phyloP scores from a whole-genome alignment of 495 filamentous ascomycete genomes.

The Xeromyces bisporus region DNA sequence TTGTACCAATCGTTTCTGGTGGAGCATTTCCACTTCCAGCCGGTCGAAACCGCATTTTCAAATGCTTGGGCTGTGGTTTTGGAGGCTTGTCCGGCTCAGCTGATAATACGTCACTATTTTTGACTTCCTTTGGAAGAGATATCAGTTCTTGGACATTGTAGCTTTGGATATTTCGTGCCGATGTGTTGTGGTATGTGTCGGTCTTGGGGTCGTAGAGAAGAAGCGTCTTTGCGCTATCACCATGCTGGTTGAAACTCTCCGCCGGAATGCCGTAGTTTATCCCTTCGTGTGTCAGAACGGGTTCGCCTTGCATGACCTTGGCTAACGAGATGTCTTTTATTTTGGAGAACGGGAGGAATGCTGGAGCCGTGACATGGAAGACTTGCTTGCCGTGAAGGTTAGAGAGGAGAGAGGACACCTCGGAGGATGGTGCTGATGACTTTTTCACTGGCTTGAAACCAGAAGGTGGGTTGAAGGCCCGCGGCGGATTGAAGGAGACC shows the following conservation, averaged over 20 bases:
- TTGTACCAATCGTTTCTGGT: conserved; percentile 31
- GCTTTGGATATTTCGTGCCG: conserved; percentile 18
- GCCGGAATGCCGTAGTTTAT: conserved; percentile 29
- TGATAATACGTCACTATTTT: conserved; percentile 16
- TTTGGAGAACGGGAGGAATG: conserved; percentile 26
- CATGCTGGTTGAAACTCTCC: conserved; percentile 21
- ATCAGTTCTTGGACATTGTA: conserved; percentile 32
- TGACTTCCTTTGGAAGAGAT: conserved; percentile 16
- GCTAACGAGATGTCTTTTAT: conserved; percentile 26
- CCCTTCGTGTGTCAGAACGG: conserved; percentile 23
- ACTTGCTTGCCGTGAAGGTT: conserved; percentile 28
- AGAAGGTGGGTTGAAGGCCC: conserved; percentile 23
- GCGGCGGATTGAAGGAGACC: conserved; percentile 10
- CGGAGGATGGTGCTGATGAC: conserved; percentile 18
- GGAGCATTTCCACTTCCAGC: conserved; percentile 30
- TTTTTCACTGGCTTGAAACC: conserved; percentile 26
- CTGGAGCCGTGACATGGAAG: conserved; percentile 27
- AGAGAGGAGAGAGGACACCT: conserved; percentile 20
- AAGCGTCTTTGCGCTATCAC: conserved; percentile 16
- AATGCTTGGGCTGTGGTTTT: conserved; percentile 37
- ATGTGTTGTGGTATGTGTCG: conserved; percentile 16
- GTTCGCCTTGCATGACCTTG: conserved; percentile 25
- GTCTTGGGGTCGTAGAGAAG: conserved; percentile 20
- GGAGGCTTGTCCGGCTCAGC: conserved; percentile 24
- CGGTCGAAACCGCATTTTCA: conserved; percentile 44